phyloP scores from a whole-genome alignment of 768 basidiomycete genomes.

The Tricholoma matsutake region DNA sequence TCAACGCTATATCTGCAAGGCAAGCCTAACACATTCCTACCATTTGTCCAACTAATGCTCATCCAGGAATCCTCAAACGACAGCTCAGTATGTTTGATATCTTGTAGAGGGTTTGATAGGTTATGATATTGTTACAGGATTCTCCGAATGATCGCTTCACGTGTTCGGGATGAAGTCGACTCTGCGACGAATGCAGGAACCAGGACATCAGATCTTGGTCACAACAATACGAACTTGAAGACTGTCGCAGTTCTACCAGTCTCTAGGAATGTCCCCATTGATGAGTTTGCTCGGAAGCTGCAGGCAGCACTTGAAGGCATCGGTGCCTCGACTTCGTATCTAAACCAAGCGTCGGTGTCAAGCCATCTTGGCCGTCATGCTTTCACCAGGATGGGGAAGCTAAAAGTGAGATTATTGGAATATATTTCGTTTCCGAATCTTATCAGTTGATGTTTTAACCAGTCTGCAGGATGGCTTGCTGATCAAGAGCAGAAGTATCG shows the following conservation, averaged over 20 bases:
- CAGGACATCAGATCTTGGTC: constrained; percentile 58
- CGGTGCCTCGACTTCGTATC: constrained; percentile 88
- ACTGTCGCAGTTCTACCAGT: constrained; percentile 92
- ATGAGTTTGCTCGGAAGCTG: constrained; percentile 86
- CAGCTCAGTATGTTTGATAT: constrained; percentile 60
- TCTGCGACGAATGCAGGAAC: constrained; percentile 50
- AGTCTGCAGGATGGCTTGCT: constrained; percentile 79
- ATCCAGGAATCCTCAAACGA: constrained; percentile 75
- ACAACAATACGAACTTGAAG: constrained; percentile 85
- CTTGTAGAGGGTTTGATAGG: not conserved
- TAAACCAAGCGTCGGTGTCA: constrained; percentile 93
- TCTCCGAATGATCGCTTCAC: constrained; percentile 85
- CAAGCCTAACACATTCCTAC: constrained; percentile 26
- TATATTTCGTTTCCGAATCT: not conserved
- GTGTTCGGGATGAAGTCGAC: constrained; percentile 83
- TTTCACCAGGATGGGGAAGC: constrained; percentile 94
- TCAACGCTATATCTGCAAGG: constrained; percentile 94
- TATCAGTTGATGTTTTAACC: not conserved
- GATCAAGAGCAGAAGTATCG: constrained; percentile 93
- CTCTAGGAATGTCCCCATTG: constrained; percentile 83
- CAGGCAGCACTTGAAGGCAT: constrained; percentile 86
- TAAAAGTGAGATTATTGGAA: constrained; percentile 68
- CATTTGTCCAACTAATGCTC: not conserved
- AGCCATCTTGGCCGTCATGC: constrained; percentile 91
- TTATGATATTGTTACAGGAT: constrained; percentile 41